phyloP scores from a whole-genome alignment of 2,329 filamentous ascomycete genomes.

The Colletotrichum sp. region DNA sequence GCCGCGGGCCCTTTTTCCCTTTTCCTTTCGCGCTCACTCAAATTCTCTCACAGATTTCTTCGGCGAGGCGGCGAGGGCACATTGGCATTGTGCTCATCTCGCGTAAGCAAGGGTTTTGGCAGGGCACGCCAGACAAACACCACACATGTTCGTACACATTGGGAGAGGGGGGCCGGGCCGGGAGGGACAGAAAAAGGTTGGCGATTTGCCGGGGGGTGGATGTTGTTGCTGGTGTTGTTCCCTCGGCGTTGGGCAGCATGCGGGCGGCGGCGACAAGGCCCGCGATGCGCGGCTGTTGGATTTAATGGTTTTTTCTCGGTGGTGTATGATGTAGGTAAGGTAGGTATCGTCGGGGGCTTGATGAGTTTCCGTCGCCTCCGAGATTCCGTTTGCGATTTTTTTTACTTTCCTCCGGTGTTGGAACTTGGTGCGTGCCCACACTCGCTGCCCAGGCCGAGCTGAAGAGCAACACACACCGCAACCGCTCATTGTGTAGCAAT shows the following conservation, averaged over 20 bases:
- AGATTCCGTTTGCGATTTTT: background rate
- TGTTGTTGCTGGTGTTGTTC: background rate
- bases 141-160: background rate
- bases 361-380: background rate
- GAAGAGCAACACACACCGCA: background rate
- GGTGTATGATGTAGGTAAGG: background rate
- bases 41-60: background rate
- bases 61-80: background rate
- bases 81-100: slow-evolving; percentile 1
- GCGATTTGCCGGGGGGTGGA: background rate
- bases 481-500: background rate
- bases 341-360: background rate
- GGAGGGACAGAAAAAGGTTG: background rate
- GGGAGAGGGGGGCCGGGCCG: background rate
- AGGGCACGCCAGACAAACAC: slow-evolving; percentile 7
- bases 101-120: background rate
- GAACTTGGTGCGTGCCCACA: background rate
- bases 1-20: background rate
- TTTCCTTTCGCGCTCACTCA: background rate
- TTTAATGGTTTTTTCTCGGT: background rate
- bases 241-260: background rate
- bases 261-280: background rate
- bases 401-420: background rate
- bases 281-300: background rate
- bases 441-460: background rate